Evolutionary conservation across 2,329 filamentous ascomycete species (phyloP).

Genomic region (Fonsecaea erecta): DNA sequence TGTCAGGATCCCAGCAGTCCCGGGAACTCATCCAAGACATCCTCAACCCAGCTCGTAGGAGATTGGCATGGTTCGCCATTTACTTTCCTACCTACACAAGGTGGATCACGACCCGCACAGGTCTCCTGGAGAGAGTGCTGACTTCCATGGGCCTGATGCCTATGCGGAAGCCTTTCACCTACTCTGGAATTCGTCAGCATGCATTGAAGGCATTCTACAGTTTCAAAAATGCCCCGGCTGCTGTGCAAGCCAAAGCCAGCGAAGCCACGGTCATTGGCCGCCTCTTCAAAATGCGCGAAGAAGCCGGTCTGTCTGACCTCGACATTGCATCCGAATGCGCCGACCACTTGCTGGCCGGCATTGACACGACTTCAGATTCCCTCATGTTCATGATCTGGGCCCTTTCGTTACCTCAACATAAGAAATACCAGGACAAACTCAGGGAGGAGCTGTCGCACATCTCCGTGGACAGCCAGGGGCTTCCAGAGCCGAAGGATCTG

Average conservation of each 20-base stretch:
- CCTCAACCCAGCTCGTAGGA: constrained; percentile 52
- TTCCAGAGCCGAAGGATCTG: constrained; percentile 45
- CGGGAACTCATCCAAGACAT: constrained; percentile 55
- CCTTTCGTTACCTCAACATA: constrained; percentile 52
- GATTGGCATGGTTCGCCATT: constrained; percentile 56
- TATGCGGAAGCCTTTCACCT: constrained; percentile 57
- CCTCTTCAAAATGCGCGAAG: constrained; percentile 34
- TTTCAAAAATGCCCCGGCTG: constrained; percentile 39
- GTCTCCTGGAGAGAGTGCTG: constrained; percentile 45
- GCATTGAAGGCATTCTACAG: constrained; percentile 45
- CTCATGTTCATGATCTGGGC: constrained; percentile 59
- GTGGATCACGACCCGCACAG: constrained; percentile 55
- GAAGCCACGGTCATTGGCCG: constrained; percentile 38
- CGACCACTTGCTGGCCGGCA: constrained; percentile 59
- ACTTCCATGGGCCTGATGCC: constrained; percentile 48
- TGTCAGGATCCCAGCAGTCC: constrained; percentile 47
- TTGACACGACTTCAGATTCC: constrained; percentile 59
- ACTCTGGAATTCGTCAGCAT: constrained; percentile 56
- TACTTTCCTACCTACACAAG: constrained; percentile 53
- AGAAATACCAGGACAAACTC: constrained; percentile 51
- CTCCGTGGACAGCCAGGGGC: constrained; percentile 39
- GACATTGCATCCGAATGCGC: constrained; percentile 60
- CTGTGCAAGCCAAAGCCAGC: constrained; percentile 36
- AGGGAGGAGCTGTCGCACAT: constrained; percentile 47
- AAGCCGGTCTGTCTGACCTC: constrained; percentile 46